phyloP scores from a whole-genome alignment of 257 asterid genomes.

The Anisodus acutangulus region DNA sequence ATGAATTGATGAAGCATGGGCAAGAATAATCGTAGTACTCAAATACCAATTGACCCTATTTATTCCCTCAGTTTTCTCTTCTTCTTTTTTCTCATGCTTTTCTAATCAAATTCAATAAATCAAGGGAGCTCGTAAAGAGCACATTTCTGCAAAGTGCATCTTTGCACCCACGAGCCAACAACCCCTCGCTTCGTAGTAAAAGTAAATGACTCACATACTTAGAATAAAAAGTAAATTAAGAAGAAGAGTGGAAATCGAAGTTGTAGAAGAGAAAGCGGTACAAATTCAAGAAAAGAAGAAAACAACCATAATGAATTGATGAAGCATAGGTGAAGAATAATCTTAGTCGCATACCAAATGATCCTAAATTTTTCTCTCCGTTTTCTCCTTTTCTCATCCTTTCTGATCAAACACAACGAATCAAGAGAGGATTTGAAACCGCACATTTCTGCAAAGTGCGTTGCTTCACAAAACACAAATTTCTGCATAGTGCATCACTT shows the following conservation, averaged over 20 bases:
- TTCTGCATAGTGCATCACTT: too few relatives aligned
- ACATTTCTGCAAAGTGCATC: not conserved
- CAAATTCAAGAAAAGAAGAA: not conserved
- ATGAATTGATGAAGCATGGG: not conserved
- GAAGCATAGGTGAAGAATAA: not conserved
- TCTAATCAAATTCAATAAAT: not conserved
- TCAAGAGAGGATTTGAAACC: not conserved
- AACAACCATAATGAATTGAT: not conserved
- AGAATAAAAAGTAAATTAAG: not conserved
- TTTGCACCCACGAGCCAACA: not conserved
- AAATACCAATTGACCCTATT: too few relatives aligned
- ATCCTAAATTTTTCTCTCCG: not conserved
- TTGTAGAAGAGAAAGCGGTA: not conserved
- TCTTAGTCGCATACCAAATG: not conserved
- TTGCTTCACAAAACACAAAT: too few relatives aligned
- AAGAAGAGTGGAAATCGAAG: not conserved
- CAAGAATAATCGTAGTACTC: not conserved
- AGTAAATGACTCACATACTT: not conserved
- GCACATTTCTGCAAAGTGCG: too few relatives aligned
- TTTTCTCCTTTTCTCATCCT: not conserved
- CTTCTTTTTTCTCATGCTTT: not conserved
- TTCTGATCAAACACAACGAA: not conserved
- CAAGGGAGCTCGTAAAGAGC: not conserved
- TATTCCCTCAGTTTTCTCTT: too few relatives aligned
- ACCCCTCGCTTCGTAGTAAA: not conserved